Percentiles rank a stretch among this genome's conserved stretches.
These are phyloP conservation scores for Nicotiana attenuata DNA, from an alignment of 257 asterid genomes.

Conservation along the genomic window DNA sequence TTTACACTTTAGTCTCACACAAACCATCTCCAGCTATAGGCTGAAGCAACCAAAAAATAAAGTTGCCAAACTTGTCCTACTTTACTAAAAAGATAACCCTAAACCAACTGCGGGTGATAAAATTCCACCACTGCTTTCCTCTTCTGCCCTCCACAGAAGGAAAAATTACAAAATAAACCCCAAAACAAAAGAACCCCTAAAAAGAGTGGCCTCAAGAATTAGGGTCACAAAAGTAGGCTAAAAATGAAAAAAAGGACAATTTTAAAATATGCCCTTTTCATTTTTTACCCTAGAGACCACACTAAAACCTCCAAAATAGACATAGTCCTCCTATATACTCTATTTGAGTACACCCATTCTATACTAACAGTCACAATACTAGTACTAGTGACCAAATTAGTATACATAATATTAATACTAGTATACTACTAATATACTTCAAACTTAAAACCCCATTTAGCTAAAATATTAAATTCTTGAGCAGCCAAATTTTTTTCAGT, in stretches of 20 bases:
- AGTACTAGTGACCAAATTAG: constrained; percentile 27
- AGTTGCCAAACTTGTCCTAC: neutral
- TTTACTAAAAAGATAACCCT: neutral
- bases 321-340: neutral
- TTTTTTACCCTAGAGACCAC: constrained; percentile 19
- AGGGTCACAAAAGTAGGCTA: constrained; percentile 24
- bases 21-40: constrained; percentile 14
- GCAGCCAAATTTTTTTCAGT: constrained; percentile 9
- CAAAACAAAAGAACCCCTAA: neutral
- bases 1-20: constrained; percentile 28
- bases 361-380: constrained; percentile 30
- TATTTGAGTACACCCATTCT: neutral
- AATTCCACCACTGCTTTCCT: constrained; percentile 29
- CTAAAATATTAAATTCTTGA: neutral
- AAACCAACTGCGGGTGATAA: constrained; percentile 43
- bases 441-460: neutral
- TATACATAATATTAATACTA: neutral
- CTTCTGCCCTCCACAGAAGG: constrained; percentile 12
- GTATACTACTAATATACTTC: neutral
- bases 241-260: constrained; percentile 25
- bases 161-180: neutral
- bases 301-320: neutral
- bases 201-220: constrained; percentile 18
- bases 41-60: constrained; percentile 11
- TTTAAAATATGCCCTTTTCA: constrained; percentile 41